phyloP scores from a whole-genome alignment of 805 yeast genomes.

The Tetrapisispora pingtungensis region DNA sequence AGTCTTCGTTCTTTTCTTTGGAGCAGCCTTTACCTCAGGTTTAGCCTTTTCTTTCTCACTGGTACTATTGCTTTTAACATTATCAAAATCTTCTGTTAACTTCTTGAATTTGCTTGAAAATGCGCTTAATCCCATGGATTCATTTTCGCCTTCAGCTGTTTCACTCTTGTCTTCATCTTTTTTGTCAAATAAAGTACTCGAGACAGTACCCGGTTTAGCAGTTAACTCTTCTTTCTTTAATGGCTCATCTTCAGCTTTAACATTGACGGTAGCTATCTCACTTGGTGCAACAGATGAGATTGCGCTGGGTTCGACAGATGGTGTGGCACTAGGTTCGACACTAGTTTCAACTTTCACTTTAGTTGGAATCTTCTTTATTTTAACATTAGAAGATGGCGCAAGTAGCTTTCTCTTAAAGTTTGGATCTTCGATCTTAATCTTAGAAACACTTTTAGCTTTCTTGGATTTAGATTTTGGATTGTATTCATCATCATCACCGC shows the following conservation, averaged over 20 bases:
- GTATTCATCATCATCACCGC: slow-evolving; percentile 21
- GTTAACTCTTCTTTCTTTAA: background rate
- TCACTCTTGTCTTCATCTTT: slow-evolving; percentile 5
- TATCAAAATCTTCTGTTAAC: slow-evolving; percentile 23
- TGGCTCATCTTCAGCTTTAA: slow-evolving; percentile 5
- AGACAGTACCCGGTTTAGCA: background rate
- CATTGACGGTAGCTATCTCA: background rate
- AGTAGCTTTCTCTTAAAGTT: slow-evolving; percentile 21
- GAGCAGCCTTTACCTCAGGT: background rate
- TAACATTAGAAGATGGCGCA: slow-evolving; percentile 19
- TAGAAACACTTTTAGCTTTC: slow-evolving; percentile 13
- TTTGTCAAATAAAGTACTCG: slow-evolving; percentile 16
- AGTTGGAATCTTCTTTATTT: slow-evolving; percentile 15
- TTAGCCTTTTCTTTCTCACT: slow-evolving; percentile 3
- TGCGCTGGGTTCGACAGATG: slow-evolving; percentile 3
- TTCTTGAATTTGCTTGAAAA: slow-evolving; percentile 27
- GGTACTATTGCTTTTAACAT: slow-evolving; percentile 2
- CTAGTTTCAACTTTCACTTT: background rate
- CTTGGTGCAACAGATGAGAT: slow-evolving; percentile 1
- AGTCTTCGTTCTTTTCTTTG: slow-evolving; percentile 6
- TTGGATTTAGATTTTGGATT: slow-evolving; percentile 18
- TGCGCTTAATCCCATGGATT: slow-evolving; percentile 13
- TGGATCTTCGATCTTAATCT: slow-evolving; percentile 20
- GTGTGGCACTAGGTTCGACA: slow-evolving; percentile 1
- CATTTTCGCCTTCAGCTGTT: slow-evolving; percentile 6